Conservation (phyloP, 495 filamentous ascomycete genomes). For the Patellaria atrata region DNA sequence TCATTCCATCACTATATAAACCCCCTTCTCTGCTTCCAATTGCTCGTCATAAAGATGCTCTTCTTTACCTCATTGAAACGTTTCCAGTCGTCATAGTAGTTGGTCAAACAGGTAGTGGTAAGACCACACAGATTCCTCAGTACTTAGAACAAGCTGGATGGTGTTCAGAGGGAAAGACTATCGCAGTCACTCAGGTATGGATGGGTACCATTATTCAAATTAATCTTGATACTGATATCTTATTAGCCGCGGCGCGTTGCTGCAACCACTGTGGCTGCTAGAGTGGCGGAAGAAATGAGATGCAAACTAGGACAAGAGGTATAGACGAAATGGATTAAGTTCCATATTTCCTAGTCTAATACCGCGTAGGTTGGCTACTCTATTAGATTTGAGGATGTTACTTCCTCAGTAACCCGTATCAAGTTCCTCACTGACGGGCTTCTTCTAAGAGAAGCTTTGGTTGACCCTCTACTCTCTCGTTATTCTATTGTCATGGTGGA, state of each 20-base stretch:
- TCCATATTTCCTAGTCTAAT: background rate
- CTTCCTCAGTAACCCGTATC: constrained; percentile 74
- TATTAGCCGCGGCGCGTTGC: constrained; percentile 80
- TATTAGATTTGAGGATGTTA: constrained; percentile 91
- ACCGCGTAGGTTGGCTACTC: constrained; percentile 64
- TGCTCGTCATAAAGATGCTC: constrained; percentile 26
- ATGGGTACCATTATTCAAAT: background rate
- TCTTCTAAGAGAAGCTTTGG: constrained; percentile 81
- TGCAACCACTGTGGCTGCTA: constrained; percentile 76
- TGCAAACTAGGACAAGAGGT: constrained; percentile 77
- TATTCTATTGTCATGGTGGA: constrained; percentile 99
- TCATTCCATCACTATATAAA: constrained; percentile 25
- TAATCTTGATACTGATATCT: constrained; percentile 28
- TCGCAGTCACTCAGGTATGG: constrained; percentile 81
- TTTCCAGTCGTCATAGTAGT: constrained; percentile 29
- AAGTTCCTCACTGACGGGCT: constrained; percentile 97
- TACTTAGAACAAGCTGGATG: constrained; percentile 50
- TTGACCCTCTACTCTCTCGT: constrained; percentile 79
- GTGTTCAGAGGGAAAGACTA: constrained; percentile 67
- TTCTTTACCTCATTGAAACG: constrained; percentile 31
- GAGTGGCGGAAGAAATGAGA: constrained; percentile 88
- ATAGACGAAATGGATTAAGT: background rate
- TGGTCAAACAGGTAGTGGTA: constrained; percentile 32
- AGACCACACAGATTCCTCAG: constrained; percentile 35
- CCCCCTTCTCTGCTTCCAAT: constrained; percentile 31